A percentile compares a stretch with the other conserved stretches of the same genome.
Conservation (phyloP, 139 green algal species). For the Chlamydomonas urium region DNA sequence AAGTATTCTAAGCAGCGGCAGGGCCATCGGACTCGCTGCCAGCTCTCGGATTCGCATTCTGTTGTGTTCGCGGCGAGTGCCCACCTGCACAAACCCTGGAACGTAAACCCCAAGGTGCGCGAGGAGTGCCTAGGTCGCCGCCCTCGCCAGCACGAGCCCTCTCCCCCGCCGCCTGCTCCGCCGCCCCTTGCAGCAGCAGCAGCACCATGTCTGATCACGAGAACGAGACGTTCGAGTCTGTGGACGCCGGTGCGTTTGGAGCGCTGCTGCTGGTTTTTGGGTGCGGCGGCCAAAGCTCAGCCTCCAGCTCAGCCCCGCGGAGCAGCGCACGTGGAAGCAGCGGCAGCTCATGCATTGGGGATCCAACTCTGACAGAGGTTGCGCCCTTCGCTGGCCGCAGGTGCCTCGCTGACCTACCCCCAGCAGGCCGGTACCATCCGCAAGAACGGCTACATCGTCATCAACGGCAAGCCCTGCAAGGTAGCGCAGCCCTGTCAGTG, state of each 20-base stretch:
- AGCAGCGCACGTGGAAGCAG: too few relatives aligned
- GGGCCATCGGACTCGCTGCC: neutral
- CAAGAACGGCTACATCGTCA: conserved; percentile 96
- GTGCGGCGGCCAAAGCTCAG: too few relatives aligned
- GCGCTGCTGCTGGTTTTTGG: too few relatives aligned
- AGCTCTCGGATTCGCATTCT: neutral
- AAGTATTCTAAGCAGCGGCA: neutral
- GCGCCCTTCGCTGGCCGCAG: too few relatives aligned
- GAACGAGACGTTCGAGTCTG: conserved; percentile 1
- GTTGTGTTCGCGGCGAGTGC: neutral
- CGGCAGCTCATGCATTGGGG: too few relatives aligned
- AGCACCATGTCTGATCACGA: neutral
- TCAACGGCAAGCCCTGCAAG: conserved; percentile 95
- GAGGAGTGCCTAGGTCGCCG: too few relatives aligned
- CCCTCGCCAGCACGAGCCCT: too few relatives aligned
- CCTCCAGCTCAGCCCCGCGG: too few relatives aligned
- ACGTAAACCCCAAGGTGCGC: neutral
- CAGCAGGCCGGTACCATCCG: conserved; percentile 91
- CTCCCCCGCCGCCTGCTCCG: neutral
- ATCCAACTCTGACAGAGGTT: too few relatives aligned
- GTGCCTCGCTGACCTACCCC: conserved; percentile 87
- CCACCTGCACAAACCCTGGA: neutral
- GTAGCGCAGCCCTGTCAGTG: conserved; percentile 40
- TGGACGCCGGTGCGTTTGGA: neutral
- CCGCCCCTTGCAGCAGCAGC: neutral